Evolutionary conservation across 2,329 filamentous ascomycete genomes (phyloP).

Genomic region (Penicillium sp.): DNA sequence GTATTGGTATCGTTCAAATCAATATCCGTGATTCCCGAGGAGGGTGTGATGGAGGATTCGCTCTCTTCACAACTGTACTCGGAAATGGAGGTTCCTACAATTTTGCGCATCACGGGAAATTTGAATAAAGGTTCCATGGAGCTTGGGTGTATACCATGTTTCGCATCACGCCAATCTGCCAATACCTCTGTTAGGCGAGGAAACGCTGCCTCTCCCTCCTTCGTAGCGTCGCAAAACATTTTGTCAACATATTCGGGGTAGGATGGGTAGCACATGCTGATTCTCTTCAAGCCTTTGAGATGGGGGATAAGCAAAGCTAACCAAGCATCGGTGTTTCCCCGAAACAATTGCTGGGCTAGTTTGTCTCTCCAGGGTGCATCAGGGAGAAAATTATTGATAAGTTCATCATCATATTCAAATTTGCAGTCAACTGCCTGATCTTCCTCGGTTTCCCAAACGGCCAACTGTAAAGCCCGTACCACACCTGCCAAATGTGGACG

Average conservation of each 20-base stretch:
- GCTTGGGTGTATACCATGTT: neutral
- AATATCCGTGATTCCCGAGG: neutral
- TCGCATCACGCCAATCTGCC: neutral
- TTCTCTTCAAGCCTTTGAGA: neutral
- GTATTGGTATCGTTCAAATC: neutral
- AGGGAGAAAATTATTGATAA: neutral
- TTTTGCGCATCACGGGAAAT: neutral
- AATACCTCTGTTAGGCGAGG: neutral
- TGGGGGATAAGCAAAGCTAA: conserved; percentile 2
- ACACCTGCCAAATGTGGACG: neutral
- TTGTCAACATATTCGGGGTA: neutral
- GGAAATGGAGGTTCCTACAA: neutral
- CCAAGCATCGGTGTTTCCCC: conserved; percentile 4
- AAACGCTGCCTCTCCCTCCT: neutral
- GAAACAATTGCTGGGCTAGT: neutral
- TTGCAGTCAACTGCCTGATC: neutral
- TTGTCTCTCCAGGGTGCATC: neutral
- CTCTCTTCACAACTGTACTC: neutral
- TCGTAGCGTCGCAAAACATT: neutral
- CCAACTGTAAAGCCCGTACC: neutral
- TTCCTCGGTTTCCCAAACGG: neutral
- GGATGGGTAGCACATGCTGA: neutral
- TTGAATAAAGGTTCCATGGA: conserved; percentile 4
- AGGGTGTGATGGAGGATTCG: neutral
- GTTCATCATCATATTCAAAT: neutral